Evolutionary conservation across 805 yeast genomes (phyloP), one percentile per base, ranked within the genome.

Genomic region (Ogataea philodendri): DNA sequence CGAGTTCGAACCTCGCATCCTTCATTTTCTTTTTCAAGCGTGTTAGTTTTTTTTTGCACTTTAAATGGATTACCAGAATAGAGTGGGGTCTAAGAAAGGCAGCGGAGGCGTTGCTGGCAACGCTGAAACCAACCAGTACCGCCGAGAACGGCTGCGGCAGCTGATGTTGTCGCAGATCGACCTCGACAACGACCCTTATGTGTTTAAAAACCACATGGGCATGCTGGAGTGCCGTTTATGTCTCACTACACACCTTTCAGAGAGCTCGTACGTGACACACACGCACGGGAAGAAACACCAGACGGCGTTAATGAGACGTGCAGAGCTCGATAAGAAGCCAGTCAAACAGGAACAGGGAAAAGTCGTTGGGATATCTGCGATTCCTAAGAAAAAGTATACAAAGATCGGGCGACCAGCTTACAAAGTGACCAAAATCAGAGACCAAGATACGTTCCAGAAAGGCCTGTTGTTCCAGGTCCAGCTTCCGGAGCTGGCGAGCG

Each of bases 1-100:
- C 61, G 61, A 54, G 61, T 56, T 56, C 61, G 61, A 56, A 56
- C 59, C 61, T 54, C 61, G 61, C 61, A 56, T 55, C 61, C 61
- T 56, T 56, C 61, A 56, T 36, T 45, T 42, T 26, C 22, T 22
- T 27, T 25, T 29, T 32, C 30, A 11, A 15, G 5, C 15, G 9
- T 14, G 15, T 11, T 30, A 14, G 13, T 29, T 21, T 34, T 29
- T 22, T 27, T 30, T 7, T 16, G 7, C 11, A 9, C 23, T 21
- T 18, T 17, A 17, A 5, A 88, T 88, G 97, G 96, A 88, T 58
- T 85, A 85, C 54, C 89, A 86, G 44, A 84, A 84, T 48, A 64
- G 96, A 51, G 94, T 84, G 3, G 96, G 96, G 28, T 82, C 95
- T 5, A 88, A 88, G 61, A 79, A 85, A 56, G 96, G 96, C 22